These are phyloP conservation scores for Yarrowia deformans DNA, from an alignment of 805 yeast genomes.

Conservation along the genomic window DNA sequence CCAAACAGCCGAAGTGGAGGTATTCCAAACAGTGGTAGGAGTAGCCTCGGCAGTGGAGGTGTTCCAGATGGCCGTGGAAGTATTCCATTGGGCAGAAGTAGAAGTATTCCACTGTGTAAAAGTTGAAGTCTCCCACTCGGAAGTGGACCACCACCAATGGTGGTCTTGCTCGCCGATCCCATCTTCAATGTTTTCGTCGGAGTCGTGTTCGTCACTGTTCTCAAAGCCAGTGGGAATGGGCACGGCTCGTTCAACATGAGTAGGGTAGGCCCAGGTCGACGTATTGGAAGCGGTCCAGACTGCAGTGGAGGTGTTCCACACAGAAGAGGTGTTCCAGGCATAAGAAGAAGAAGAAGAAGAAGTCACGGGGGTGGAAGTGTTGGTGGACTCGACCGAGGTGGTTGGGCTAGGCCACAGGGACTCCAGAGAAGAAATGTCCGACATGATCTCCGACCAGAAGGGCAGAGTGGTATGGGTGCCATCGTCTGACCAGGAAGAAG, in stretches of 20 bases:
- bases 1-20: background rate
- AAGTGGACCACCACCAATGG: background rate
- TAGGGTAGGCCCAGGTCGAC: slow-evolving; percentile 11
- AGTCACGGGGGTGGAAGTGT: background rate
- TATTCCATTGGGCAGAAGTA: background rate
- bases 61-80: background rate
- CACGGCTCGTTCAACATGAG: slow-evolving; percentile 17
- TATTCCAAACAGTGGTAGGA: too few species aligned
- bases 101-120: background rate
- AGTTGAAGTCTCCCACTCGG: slow-evolving; percentile 8
- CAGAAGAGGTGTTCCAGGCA: slow-evolving; percentile 13
- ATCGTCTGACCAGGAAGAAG: slow-evolving; percentile 13
- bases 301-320: slow-evolving; percentile 27
- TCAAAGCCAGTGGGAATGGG: slow-evolving; percentile 14
- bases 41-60: background rate
- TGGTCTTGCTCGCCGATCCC: background rate
- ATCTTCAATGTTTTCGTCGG: background rate
- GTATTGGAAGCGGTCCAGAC: slow-evolving; percentile 31
- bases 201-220: too few species aligned
- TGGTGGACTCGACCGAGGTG: slow-evolving; percentile 4
- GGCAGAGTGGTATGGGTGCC: slow-evolving; percentile 20
- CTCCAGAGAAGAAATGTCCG: slow-evolving; percentile 20
- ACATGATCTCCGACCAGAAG: slow-evolving; percentile 14
- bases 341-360: slow-evolving; percentile 4
- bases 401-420: background rate